Conservation (phyloP, 2,329 filamentous ascomycete species). For the Stachybotrys elegans region DNA sequence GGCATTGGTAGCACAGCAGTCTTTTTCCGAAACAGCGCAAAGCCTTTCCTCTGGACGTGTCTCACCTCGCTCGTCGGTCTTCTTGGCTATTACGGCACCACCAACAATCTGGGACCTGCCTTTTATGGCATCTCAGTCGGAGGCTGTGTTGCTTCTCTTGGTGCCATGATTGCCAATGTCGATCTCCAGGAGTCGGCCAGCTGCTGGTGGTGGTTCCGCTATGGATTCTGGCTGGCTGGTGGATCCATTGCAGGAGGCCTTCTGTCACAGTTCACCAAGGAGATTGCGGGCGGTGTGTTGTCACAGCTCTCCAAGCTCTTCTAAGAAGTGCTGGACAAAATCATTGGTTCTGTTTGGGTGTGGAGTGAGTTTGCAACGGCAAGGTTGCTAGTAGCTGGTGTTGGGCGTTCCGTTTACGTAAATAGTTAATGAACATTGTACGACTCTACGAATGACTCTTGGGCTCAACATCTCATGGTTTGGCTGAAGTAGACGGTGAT, state of each 20-base stretch:
- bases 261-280: too few species aligned
- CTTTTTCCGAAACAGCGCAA: not conserved
- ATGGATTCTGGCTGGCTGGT: not conserved
- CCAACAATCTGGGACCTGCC: not conserved
- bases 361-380: too few species aligned
- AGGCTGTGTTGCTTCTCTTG: not conserved
- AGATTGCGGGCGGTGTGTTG: too few species aligned
- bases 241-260: not conserved
- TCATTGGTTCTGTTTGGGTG: too few species aligned
- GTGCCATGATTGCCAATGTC: not conserved
- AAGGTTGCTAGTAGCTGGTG: too few species aligned
- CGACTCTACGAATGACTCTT: too few species aligned
- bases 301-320: too few species aligned
- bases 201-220: conserved; percentile 1
- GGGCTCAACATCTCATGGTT: too few species aligned
- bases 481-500: too few species aligned
- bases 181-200: not conserved
- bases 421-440: too few species aligned
- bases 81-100: not conserved
- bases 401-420: too few species aligned
- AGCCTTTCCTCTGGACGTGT: not conserved
- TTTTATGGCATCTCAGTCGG: not conserved
- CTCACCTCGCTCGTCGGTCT: not conserved
- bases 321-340: too few species aligned
- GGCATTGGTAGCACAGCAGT: conserved; percentile 18